Percentiles rank a stretch among this genome's conserved stretches.
Conservation (phyloP, 768 basidiomycete species). For the Phanerochaete sordida region DNA sequence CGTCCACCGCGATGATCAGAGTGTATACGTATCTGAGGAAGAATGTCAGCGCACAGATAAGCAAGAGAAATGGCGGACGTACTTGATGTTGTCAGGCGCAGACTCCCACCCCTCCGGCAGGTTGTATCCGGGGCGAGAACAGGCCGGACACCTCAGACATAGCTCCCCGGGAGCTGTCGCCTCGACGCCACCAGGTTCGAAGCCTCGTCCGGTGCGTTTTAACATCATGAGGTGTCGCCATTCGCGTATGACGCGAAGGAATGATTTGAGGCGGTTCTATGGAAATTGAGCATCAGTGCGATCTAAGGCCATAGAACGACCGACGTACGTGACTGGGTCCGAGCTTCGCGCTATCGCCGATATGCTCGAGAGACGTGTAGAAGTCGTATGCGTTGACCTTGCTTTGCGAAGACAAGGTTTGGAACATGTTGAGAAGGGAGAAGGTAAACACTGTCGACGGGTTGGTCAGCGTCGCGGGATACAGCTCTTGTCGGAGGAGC, state of each 20-base stretch:
- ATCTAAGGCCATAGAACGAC: no score
- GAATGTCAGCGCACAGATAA: not conserved
- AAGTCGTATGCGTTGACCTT: conserved; percentile 9
- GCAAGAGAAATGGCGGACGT: not conserved
- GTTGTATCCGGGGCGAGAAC: conserved; percentile 21
- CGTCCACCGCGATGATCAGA: conserved; percentile 24
- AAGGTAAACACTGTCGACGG: conserved; percentile 7
- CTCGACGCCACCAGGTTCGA: conserved; percentile 16
- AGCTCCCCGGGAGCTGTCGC: conserved; percentile 11
- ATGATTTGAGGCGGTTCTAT: conserved; percentile 18
- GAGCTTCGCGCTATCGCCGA: not conserved
- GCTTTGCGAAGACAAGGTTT: conserved; percentile 3
- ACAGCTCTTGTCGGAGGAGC: conserved; percentile 1
- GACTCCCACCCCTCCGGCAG: conserved; percentile 17
- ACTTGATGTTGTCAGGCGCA: conserved; percentile 12
- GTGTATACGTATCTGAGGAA: conserved; percentile 23
- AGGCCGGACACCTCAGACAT: conserved; percentile 21
- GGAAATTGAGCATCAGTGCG: no score
- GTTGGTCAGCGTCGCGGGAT: conserved; percentile 4
- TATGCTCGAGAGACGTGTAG: not conserved
- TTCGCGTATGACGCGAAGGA: conserved; percentile 13
- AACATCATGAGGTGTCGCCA: conserved; percentile 19
- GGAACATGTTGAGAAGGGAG: conserved; percentile 1
- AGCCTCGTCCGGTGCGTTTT: conserved; percentile 19
- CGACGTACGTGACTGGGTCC: conserved; percentile 2